phyloP scores from a whole-genome alignment of 768 basidiomycete species.

The Kwoniella mangroviensis region DNA sequence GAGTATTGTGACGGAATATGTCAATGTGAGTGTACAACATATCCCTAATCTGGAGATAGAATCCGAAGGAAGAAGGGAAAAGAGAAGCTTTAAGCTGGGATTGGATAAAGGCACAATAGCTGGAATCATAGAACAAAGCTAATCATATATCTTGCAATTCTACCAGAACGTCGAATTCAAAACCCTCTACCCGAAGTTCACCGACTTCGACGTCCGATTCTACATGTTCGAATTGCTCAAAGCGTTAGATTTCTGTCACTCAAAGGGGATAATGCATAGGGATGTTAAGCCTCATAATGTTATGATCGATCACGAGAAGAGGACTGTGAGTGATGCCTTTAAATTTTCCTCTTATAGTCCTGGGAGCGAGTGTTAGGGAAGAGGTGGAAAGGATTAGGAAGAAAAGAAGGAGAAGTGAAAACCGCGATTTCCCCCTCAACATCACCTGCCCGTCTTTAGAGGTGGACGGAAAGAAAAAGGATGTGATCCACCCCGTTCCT shows the following conservation, averaged over 20 bases:
- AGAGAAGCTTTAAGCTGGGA: no score
- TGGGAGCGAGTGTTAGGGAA: no score
- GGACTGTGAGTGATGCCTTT: constrained; percentile 81
- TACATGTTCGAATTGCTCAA: constrained; percentile 97
- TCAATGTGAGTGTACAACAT: constrained; percentile 63
- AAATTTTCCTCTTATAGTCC: background rate
- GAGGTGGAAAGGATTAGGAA: background rate
- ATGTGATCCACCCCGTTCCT: no score
- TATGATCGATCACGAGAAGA: constrained; percentile 98
- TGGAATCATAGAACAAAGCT: no score
- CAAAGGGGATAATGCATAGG: constrained; percentile 97
- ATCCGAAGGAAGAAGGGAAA: no score
- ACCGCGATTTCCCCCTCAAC: no score
- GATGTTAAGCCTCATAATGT: constrained; percentile 99
- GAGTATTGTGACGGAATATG: constrained; percentile 94
- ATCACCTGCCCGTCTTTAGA: no score
- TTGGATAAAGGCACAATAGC: no score
- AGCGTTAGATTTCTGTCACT: constrained; percentile 97
- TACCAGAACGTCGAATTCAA: constrained; percentile 89
- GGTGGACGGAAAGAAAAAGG: no score
- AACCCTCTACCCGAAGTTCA: constrained; percentile 90
- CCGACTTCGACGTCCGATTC: constrained; percentile 91
- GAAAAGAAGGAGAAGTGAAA: no score
- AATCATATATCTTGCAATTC: no score
- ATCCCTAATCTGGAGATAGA: no score